Base-by-base conservation (phyloP, 2,329 filamentous ascomycete species). In the Fusarium piperis region DNA sequence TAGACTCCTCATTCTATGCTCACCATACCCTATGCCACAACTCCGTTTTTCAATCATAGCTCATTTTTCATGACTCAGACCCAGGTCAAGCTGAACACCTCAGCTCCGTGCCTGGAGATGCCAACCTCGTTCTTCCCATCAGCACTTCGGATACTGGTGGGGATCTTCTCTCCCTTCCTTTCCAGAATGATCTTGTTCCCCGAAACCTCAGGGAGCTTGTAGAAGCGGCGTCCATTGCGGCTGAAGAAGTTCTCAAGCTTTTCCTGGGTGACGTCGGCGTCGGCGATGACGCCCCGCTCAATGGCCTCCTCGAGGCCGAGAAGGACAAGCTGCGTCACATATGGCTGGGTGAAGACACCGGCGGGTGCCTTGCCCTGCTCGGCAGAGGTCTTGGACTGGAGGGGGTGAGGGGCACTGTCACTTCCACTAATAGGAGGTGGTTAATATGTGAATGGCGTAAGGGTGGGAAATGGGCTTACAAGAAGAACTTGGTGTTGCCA, bases 261-360 rank as follows among this genome's bases (percentile, higher is more conserved):
- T 69, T 88, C 87, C 67, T 86, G 83, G 6, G 87, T 89, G 10
- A 91, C 81, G n/a, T 88, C 84, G 0, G 78, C 80, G 62, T 86
- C 85, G 8, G 78, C 77, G 48, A 91, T 84, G 36, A 87, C 84
- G 2, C 86, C 87, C 12, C 85, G 83, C 67, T 84, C 83, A 5
- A 92, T 83, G 6, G 86, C 92, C 73, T 89, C 87, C 79, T 92
- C 88, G 41, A 94, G 81, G 1, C 85, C 87, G 35, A 83, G 76
- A 26, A 94, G 82, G 52, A 94, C 90, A 53, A 91, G 85, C 61
- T 90, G 89, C 2, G 90, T 85, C 0, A 90, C 90, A 77, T 90
- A 90, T 5, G 91, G 91, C 82, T 95, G 93, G 1, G 93, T 95
- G 79, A 94, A 95, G 46, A 95, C 92, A 6, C 93, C 93, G 0